These are phyloP conservation scores for Clavariopsis aquatica DNA, from an alignment of 495 filamentous ascomycete species.

Conservation along the genomic window DNA sequence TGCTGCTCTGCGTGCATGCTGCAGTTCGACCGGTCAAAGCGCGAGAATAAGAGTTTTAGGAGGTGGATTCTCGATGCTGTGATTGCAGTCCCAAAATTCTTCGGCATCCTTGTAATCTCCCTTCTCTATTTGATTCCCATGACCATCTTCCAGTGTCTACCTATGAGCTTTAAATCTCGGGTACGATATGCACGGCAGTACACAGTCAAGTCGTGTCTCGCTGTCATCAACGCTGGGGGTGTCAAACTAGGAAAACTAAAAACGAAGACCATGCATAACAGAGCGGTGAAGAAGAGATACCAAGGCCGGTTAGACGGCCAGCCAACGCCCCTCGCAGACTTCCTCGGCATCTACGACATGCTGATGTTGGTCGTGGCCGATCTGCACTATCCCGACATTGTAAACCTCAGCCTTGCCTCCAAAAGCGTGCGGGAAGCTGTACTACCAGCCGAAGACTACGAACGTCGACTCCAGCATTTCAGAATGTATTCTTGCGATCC, in stretches of 20 bases:
- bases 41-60: background rate
- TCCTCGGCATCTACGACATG: slow-evolving; percentile 36
- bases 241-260: background rate
- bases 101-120: background rate
- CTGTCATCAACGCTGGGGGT: background rate
- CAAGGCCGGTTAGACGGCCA: background rate
- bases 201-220: slow-evolving; percentile 11
- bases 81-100: slow-evolving; percentile 21
- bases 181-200: slow-evolving; percentile 24
- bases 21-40: background rate
- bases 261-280: background rate
- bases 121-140: slow-evolving; percentile 7
- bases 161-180: slow-evolving; percentile 18
- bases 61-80: slow-evolving; percentile 4
- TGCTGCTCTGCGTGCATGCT: background rate
- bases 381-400: slow-evolving; percentile 32
- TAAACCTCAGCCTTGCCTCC: slow-evolving; percentile 27
- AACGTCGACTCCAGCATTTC: slow-evolving; percentile 20
- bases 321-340: slow-evolving; percentile 9
- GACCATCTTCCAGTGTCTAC: slow-evolving; percentile 23
- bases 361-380: slow-evolving; percentile 25
- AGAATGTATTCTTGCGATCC: slow-evolving; percentile 23
- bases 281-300: background rate
- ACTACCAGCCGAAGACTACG: slow-evolving; percentile 21
- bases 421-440: slow-evolving; percentile 31